Evolutionary conservation across 306 rosid genomes (phyloP).

Genomic region (Quercus suber): DNA sequence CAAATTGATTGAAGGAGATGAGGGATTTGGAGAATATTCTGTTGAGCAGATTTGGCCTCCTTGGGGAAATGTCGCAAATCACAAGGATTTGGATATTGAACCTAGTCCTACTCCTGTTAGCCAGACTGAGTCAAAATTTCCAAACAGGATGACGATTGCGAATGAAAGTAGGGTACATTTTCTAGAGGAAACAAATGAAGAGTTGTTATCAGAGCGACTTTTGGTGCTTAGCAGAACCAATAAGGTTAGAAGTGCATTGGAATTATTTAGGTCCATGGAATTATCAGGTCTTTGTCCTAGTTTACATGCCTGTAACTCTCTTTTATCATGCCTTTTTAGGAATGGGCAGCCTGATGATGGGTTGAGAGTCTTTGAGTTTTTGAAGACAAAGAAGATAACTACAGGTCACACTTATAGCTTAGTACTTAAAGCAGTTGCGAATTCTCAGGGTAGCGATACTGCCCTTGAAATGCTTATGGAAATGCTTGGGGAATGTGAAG

Average conservation of each 20-base stretch:
- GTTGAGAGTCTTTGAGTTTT: slow-evolving; percentile 52
- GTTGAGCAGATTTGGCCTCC: slow-evolving; percentile 39
- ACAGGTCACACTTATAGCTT: slow-evolving; percentile 77
- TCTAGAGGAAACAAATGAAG: slow-evolving; percentile 69
- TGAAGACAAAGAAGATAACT: slow-evolving; percentile 45
- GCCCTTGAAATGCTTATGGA: slow-evolving; percentile 52
- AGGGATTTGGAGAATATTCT: slow-evolving; percentile 23
- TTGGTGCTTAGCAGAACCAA: slow-evolving; percentile 79
- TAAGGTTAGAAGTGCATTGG: slow-evolving; percentile 71
- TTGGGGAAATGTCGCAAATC: slow-evolving; percentile 41
- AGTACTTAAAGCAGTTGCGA: slow-evolving; percentile 63
- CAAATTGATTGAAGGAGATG: slow-evolving; percentile 19
- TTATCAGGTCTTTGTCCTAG: slow-evolving; percentile 61
- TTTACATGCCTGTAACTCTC: slow-evolving; percentile 78
- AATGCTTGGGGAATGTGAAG: slow-evolving; percentile 44
- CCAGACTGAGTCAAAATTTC: slow-evolving; percentile 15
- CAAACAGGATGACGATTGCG: slow-evolving; percentile 22
- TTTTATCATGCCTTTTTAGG: slow-evolving; percentile 71
- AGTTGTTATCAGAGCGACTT: slow-evolving; percentile 57
- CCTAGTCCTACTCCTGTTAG: slow-evolving; percentile 9
- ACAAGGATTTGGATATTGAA: slow-evolving; percentile 16
- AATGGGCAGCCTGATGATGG: slow-evolving; percentile 59
- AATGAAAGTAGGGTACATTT: slow-evolving; percentile 35
- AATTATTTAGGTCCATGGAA: slow-evolving; percentile 72
- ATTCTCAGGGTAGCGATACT: slow-evolving; percentile 43